Base-by-base conservation (phyloP, 106 monocot genomes). In the Dioscorea zingiberensis region DNA sequence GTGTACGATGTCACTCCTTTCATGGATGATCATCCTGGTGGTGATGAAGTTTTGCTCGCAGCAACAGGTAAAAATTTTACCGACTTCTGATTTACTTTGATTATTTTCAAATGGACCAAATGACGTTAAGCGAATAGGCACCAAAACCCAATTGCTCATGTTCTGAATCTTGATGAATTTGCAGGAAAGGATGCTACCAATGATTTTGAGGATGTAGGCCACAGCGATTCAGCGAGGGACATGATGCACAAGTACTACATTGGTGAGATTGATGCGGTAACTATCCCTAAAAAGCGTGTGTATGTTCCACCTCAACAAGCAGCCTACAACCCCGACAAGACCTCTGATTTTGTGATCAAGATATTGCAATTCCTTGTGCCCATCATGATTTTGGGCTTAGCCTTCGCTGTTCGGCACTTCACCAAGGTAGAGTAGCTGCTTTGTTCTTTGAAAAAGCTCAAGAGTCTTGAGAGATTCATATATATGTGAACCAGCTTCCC, bases 141-240 rank as follows among this genome's bases (percentile, higher is more conserved):
- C n/a, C n/a, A n/a, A n/a, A n/a, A n/a, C n/a, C n/a, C n/a, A n/a
- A n/a, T n/a, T n/a, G n/a, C n/a, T n/a, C n/a, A n/a, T n/a, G 6
- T 25, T 4, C 12, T n/a, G 25, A 18, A 18, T 15, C 21, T n/a
- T 72, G 8, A 7, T 53, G 27, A 19, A 21, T 38, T 38, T 38
- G 62, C 68, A 89, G 88, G 81, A n/a, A 85, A 85, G 63, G 81
- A 85, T 69, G 85, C 81, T 26, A 81, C 77, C 21, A 69, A 71
- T 57, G 85, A 85, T 75, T 85, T 85, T 26, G 85, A 85, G 66
- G 85, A 85, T 64, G 55, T 81, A 1, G 85, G 85, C 1, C 85
- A 85, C 60, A 85, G 85, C 58, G 51, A 69, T 18, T 49, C 77
- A 0, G 85, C 85, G 12, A 81, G 65, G 58, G 78, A 81, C 7